phyloP scores from a whole-genome alignment of 371 early-diverging fungal genomes.

The Vairimorpha apis region DNA sequence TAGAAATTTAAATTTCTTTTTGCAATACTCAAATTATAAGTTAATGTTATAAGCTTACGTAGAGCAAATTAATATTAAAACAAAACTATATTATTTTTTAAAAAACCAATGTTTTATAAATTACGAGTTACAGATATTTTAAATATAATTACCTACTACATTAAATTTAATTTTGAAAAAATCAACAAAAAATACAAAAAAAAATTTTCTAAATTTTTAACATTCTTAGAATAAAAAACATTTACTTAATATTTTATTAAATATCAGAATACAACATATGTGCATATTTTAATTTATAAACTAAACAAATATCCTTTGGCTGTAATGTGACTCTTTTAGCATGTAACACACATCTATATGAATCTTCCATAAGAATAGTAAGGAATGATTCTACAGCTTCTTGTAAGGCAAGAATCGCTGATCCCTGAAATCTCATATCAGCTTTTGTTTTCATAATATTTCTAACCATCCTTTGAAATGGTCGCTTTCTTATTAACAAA shows the following conservation, averaged over 20 bases:
- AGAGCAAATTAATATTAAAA: no score
- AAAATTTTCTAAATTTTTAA: no score
- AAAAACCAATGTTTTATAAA: no score
- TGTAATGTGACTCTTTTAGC: slow-evolving; percentile 84
- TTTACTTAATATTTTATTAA: slow-evolving; percentile 5
- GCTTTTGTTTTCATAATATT: slow-evolving; percentile 48
- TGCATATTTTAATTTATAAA: slow-evolving; percentile 70
- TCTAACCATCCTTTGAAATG: slow-evolving; percentile 71
- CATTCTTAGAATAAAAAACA: no score
- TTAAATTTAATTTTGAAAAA: no score
- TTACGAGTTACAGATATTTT: no score
- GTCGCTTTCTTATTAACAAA: slow-evolving; percentile 69
- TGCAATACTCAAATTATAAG: no score
- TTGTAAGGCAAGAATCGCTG: slow-evolving; percentile 75
- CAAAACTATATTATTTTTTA: no score
- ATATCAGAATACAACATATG: slow-evolving; percentile 44
- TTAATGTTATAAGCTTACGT: no score
- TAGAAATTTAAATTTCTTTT: no score
- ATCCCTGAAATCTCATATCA: slow-evolving; percentile 66
- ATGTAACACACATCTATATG: slow-evolving; percentile 78
- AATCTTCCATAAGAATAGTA: slow-evolving; percentile 79
- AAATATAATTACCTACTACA: no score
- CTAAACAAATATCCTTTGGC: slow-evolving; percentile 80
- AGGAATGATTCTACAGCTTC: slow-evolving; percentile 80
- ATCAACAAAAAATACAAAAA: no score